Evolutionary conservation across 2,329 filamentous ascomycete species (phyloP), one percentile per base, ranked within the genome.

Genomic region (Passalora sequoiae): DNA sequence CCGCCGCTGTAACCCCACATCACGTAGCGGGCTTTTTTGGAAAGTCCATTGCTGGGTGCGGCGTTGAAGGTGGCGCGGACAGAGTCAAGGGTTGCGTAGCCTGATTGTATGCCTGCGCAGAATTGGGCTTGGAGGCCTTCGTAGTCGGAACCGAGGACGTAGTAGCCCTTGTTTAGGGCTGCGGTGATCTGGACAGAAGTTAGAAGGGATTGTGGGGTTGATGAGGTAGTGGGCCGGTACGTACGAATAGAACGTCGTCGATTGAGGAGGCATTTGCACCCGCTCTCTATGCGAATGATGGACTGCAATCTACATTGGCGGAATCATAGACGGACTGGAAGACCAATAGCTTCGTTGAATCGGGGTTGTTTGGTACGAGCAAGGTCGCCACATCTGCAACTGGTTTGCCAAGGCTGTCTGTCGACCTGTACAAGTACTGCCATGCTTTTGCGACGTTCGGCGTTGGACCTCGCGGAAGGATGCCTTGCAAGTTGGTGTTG

Each of bases 1-100:
- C 75, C 75, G 3, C 76, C 76, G 0, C 71, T 75, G 50, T 77
- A 78, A 0, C 76, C 76, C 72, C 72, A 77, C 42, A 77, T 52
- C 2, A 66, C 64, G 21, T 48, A 32, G 65, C 52, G 5, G 47
- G 60, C 36, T 35, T 36, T 17, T 35, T 22, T 8, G 3, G 40
- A 31, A 16, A 37, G 38, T 1, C 42, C 43, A 10, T 32, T 48
- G 30, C 38, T 50, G 19, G 29, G 46, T 12, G 31, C 32, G 3
- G 12, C 44, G 38, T 20, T 44, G 16, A 67, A 44, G 2, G 64
- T 59, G 4, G 68, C 68, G 4, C 71, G 65, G 3, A 71, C 51
- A 3, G 56, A 55, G 51, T 73, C 66, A 10, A 71, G 53, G 6
- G 65, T 66, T 0, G 65, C 65, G 29, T 72, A 63, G 1, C 69